Conservation (phyloP, 305 asterid genomes). For the Petunia hybrid region DNA sequence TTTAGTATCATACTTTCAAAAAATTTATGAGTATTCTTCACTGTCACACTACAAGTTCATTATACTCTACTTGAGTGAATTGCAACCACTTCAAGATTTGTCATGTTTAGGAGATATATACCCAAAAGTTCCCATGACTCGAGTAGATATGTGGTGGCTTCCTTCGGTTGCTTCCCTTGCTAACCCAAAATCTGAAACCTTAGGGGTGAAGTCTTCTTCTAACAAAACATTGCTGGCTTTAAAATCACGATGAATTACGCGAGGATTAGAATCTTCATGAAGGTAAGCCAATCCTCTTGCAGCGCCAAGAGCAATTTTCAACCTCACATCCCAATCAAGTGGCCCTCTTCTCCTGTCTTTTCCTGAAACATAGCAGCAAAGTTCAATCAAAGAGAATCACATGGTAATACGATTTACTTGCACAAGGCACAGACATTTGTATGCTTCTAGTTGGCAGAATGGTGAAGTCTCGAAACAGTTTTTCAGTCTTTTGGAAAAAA, state of each 20-base stretch:
- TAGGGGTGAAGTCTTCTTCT: conserved; percentile 90
- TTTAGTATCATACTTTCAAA: neutral
- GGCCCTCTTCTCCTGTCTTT: conserved; percentile 60
- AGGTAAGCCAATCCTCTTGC: conserved; percentile 97
- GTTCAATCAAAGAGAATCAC: conserved; percentile 26
- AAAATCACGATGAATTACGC: conserved; percentile 95
- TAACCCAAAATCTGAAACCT: conserved; percentile 97
- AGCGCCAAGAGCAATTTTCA: conserved; percentile 95
- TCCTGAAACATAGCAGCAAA: conserved; percentile 55
- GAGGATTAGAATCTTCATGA: conserved; percentile 97
- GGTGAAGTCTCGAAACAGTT: conserved; percentile 20
- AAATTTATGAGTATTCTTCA: conserved; percentile 9
- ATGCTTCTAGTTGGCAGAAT: conserved; percentile 27
- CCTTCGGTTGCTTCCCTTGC: conserved; percentile 97
- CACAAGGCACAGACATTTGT: conserved; percentile 12
- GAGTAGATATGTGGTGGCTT: conserved; percentile 85
- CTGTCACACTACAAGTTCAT: neutral
- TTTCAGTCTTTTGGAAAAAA: neutral
- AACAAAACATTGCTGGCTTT: conserved; percentile 91
- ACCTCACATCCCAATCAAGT: conserved; percentile 93
- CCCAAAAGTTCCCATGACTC: conserved; percentile 99
- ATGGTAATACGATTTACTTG: conserved; percentile 9
- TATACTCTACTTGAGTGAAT: conserved; percentile 11
- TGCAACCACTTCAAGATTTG: conserved; percentile 13
- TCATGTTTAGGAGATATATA: conserved; percentile 44